These are phyloP conservation scores for Russula dissimulans DNA, from an alignment of 768 basidiomycete species.

Conservation along the genomic window DNA sequence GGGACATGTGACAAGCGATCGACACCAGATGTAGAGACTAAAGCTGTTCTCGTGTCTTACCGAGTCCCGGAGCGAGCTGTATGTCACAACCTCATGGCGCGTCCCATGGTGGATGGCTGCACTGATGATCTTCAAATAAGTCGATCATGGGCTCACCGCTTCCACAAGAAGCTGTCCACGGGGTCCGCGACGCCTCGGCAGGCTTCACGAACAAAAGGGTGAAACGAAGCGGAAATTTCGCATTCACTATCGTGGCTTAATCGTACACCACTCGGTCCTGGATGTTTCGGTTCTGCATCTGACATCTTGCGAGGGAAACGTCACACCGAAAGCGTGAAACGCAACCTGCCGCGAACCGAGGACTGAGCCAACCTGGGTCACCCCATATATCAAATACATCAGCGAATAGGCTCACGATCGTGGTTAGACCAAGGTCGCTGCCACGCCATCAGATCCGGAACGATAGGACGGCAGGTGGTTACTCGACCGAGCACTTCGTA, in stretches of 20 bases:
- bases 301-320: background rate
- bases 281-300: background rate
- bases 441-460: background rate
- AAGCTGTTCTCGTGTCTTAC: background rate
- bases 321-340: background rate
- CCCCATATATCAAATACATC: background rate
- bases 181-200: background rate
- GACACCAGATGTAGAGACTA: background rate
- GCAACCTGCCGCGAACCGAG: background rate
- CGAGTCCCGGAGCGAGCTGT: background rate
- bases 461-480: background rate
- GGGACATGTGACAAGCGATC: background rate
- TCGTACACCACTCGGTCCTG: background rate
- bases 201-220: background rate
- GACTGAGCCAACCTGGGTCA: background rate
- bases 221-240: background rate
- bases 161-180: background rate
- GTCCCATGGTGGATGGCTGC: background rate
- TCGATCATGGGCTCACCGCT: slow-evolving; percentile 1
- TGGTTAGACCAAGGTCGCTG: background rate
- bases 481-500: background rate
- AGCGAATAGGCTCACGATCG: background rate
- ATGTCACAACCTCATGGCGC: background rate
- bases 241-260: background rate
- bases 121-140: background rate